Percentiles rank a stretch among this genome's conserved stretches.
Evolutionary conservation across 2,329 filamentous ascomycete genomes (phyloP).

Genomic region (Penicillium sp.): DNA sequence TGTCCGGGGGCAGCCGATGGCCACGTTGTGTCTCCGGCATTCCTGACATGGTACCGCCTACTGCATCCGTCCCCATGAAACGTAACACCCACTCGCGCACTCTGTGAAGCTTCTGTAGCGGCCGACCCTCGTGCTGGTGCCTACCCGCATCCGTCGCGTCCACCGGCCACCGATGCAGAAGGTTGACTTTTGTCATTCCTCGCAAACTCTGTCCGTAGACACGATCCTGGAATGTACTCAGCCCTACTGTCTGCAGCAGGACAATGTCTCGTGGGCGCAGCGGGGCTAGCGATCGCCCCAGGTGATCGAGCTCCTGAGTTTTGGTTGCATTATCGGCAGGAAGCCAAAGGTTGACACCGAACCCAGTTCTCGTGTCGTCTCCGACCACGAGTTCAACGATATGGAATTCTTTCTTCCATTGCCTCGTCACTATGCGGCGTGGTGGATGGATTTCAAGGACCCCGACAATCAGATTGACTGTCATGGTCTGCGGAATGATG

Average conservation of each 20-base stretch:
- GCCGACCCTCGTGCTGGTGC: slow-evolving; percentile 38
- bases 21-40: slow-evolving; percentile 21
- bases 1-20: slow-evolving; percentile 37
- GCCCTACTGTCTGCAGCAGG: slow-evolving; percentile 70
- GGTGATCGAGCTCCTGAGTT: slow-evolving; percentile 20
- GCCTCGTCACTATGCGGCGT: slow-evolving; percentile 60
- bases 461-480: slow-evolving; percentile 74
- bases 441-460: slow-evolving; percentile 67
- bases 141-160: slow-evolving; percentile 52
- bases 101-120: slow-evolving; percentile 58
- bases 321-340: slow-evolving; percentile 33
- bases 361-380: slow-evolving; percentile 77
- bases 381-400: slow-evolving; percentile 75
- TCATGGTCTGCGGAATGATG: slow-evolving; percentile 73
- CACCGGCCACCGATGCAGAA: slow-evolving; percentile 57
- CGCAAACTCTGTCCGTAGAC: slow-evolving; percentile 83
- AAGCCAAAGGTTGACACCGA: slow-evolving; percentile 82
- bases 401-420: slow-evolving; percentile 51
- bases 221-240: slow-evolving; percentile 67
- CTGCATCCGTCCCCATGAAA: slow-evolving; percentile 55
- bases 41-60: slow-evolving; percentile 24
- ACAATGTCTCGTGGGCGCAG: slow-evolving; percentile 71
- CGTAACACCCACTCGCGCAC: slow-evolving; percentile 70
- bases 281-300: slow-evolving; percentile 40
- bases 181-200: slow-evolving; percentile 62